Conservation (phyloP, 1,284 basidiomycete genomes). For the Ganoderma lingzhi region DNA sequence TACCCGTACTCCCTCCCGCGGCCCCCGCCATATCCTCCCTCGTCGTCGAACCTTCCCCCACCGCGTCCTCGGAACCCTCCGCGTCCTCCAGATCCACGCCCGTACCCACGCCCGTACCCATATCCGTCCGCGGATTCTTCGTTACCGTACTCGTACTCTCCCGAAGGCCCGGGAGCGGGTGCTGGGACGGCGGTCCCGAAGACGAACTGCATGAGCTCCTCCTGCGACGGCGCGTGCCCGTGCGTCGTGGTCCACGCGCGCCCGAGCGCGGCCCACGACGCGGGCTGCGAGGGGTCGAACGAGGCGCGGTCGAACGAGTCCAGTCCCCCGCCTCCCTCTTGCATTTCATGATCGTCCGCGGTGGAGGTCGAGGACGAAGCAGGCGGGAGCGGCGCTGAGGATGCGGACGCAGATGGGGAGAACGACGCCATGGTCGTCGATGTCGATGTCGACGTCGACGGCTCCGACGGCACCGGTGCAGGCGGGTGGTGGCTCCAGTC, state of each 20-base stretch:
- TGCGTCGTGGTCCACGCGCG: conserved; percentile 75
- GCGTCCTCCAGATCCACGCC: conserved; percentile 11
- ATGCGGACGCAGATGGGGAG: conserved; percentile 17
- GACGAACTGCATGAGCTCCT: conserved; percentile 77
- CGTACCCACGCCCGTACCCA: neutral
- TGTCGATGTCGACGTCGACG: conserved; percentile 8
- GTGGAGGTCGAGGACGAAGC: conserved; percentile 14
- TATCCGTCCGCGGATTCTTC: neutral
- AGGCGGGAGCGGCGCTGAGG: neutral
- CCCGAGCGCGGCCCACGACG: conserved; percentile 79
- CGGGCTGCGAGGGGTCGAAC: conserved; percentile 74
- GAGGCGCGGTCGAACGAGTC: conserved; percentile 70
- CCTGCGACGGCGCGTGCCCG: conserved; percentile 70
- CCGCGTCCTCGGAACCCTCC: conserved; percentile 17
- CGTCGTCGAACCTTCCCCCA: conserved; percentile 24
- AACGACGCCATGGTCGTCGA: conserved; percentile 11
- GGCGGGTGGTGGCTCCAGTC: neutral
- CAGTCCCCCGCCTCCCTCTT: conserved; percentile 49
- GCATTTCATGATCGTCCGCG: neutral
- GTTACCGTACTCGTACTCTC: conserved; percentile 2
- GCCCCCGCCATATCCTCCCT: neutral
- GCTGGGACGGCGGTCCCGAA: conserved; percentile 45
- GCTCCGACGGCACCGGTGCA: neutral
- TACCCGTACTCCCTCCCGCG: conserved; percentile 12
- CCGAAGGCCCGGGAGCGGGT: conserved; percentile 18